Evolutionary conservation across 1,139 yeast species (phyloP).

Genomic region (Blastobotrys illinoisensis): DNA sequence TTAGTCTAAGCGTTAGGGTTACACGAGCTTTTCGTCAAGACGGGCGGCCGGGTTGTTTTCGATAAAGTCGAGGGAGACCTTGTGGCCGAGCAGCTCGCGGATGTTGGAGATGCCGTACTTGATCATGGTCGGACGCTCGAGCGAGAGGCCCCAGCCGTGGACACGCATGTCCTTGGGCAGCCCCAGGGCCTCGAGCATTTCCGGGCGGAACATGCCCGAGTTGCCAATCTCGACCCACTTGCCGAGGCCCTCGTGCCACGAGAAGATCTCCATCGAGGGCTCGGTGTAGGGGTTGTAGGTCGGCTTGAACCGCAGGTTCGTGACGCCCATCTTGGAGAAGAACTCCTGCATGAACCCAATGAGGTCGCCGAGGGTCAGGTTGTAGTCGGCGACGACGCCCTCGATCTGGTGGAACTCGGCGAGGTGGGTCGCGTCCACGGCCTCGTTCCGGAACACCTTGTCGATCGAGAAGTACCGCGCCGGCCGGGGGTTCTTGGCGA

Average conservation of each 20-base stretch:
- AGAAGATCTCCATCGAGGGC: slow-evolving; percentile 96
- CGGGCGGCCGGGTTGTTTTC: slow-evolving; percentile 98
- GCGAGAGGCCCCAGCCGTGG: slow-evolving; percentile 94
- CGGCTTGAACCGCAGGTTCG: slow-evolving; percentile 91
- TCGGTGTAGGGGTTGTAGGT: slow-evolving; percentile 99
- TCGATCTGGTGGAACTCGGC: slow-evolving; percentile 99
- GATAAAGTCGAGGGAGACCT: slow-evolving; percentile 86
- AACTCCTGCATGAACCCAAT: slow-evolving; percentile 98
- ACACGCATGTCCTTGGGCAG: slow-evolving; percentile 91
- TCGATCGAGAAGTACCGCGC: slow-evolving; percentile 96
- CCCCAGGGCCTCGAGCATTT: slow-evolving; percentile 98
- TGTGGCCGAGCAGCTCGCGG: slow-evolving; percentile 91
- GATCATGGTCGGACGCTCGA: slow-evolving; percentile 99
- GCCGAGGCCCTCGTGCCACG: slow-evolving; percentile 89
- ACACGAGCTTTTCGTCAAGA: slow-evolving; percentile 53
- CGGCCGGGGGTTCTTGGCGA: slow-evolving; percentile 59
- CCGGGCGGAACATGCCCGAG: slow-evolving; percentile 99
- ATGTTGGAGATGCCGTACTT: slow-evolving; percentile 94
- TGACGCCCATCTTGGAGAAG: slow-evolving; percentile 96
- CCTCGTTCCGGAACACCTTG: slow-evolving; percentile 98
- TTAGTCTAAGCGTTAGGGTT: neutral
- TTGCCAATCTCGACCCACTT: slow-evolving; percentile 99
- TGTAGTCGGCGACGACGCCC: slow-evolving; percentile 97
- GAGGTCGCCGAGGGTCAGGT: slow-evolving; percentile 89
- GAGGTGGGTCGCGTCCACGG: slow-evolving; percentile 99